A percentile compares a stretch with the other conserved stretches of the same genome.
phyloP scores from a whole-genome alignment of 1,284 basidiomycete genomes.

The Sanguinoderma infundibulare region DNA sequence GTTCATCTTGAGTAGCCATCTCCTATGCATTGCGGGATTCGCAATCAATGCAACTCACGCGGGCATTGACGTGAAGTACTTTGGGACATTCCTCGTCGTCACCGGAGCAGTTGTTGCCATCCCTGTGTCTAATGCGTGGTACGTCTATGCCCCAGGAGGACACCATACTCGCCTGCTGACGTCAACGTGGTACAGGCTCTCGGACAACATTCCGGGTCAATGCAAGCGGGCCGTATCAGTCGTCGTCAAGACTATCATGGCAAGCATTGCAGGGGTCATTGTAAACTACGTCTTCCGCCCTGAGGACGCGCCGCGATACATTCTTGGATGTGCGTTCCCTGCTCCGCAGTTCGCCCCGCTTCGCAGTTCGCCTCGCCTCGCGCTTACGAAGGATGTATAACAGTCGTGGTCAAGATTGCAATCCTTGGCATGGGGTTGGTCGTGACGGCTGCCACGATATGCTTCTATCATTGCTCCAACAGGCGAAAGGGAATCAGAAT shows the following conservation, averaged over 20 bases:
- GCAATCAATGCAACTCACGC: slow-evolving; percentile 61
- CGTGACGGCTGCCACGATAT: slow-evolving; percentile 49
- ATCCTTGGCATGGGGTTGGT: slow-evolving; percentile 69
- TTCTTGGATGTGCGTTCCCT: slow-evolving; percentile 64
- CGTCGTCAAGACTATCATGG: slow-evolving; percentile 66
- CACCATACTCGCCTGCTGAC: background rate
- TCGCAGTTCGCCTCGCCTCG: background rate
- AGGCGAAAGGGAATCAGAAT: slow-evolving; percentile 32
- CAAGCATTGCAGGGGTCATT: slow-evolving; percentile 59
- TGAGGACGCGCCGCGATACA: slow-evolving; percentile 61
- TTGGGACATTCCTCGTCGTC: slow-evolving; percentile 66
- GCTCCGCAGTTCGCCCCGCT: background rate
- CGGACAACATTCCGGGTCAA: slow-evolving; percentile 64
- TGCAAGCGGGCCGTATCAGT: slow-evolving; percentile 68
- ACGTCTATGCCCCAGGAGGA: background rate
- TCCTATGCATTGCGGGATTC: slow-evolving; percentile 60
- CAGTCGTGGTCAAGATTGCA: slow-evolving; percentile 42
- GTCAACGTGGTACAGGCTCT: slow-evolving; percentile 44
- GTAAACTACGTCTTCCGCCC: slow-evolving; percentile 64
- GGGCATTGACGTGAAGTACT: slow-evolving; percentile 58
- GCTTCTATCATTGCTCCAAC: slow-evolving; percentile 61
- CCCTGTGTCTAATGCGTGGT: slow-evolving; percentile 68
- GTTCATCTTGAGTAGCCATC: slow-evolving; percentile 58
- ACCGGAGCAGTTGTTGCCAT: slow-evolving; percentile 60
- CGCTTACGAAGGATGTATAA: background rate